Evolutionary conservation across 169 alveolate species (phyloP).

Genomic region (Babesia microti): DNA sequence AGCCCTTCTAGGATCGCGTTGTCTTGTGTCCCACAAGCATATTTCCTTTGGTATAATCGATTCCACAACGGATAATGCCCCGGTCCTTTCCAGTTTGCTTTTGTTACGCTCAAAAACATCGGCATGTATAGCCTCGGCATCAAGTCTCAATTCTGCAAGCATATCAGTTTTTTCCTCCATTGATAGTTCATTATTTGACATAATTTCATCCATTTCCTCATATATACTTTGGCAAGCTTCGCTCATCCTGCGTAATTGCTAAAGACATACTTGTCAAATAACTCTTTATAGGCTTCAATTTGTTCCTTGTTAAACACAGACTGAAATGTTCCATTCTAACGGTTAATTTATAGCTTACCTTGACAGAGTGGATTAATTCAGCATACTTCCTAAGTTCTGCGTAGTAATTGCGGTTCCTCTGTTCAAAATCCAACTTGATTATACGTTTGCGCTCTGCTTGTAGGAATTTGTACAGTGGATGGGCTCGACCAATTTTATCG

Average conservation of each 20-base stretch:
- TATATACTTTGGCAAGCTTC: constrained; percentile 36
- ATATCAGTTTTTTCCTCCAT: constrained; percentile 49
- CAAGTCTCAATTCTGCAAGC: constrained; percentile 42
- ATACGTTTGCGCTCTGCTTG: constrained; percentile 28
- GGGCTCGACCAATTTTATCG: constrained; percentile 41
- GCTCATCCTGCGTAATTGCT: constrained; percentile 4
- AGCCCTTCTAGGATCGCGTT: constrained; percentile 45
- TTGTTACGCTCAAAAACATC: constrained; percentile 27
- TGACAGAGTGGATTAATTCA: constrained; percentile 34
- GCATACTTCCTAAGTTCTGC: constrained; percentile 32
- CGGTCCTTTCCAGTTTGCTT: constrained; percentile 11
- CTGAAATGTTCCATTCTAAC: constrained; percentile 45
- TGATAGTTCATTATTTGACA: constrained; percentile 27
- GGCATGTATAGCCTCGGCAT: constrained; percentile 25
- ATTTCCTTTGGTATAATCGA: constrained; percentile 13
- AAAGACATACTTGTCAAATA: constrained; percentile 18
- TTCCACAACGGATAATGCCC: constrained; percentile 30
- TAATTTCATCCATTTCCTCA: constrained; percentile 44
- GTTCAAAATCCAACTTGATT: constrained; percentile 24
- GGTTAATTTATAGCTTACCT: constrained; percentile 6
- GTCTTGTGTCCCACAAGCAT: constrained; percentile 55
- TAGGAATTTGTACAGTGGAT: constrained; percentile 42
- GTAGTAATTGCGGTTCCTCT: constrained; percentile 11
- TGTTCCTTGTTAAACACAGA: constrained; percentile 50
- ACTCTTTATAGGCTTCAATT: constrained; percentile 26